Percentiles rank a stretch among this genome's conserved stretches.
phyloP scores from a whole-genome alignment of 23 red algal genomes.

The Porphyridium purpureum region DNA sequence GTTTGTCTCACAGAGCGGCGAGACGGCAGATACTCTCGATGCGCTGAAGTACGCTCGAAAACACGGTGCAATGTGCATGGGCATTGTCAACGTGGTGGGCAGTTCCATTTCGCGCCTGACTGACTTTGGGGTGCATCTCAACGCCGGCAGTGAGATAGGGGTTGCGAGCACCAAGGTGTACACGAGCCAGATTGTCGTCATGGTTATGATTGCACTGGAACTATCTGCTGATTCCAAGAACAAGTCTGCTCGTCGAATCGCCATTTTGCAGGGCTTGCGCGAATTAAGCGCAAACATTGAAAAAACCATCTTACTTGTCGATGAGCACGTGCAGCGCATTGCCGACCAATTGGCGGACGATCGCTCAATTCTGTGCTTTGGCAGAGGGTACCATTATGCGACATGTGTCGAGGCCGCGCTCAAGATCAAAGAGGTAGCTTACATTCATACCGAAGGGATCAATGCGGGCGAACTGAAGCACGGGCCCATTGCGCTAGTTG shows the following conservation, averaged over 20 bases:
- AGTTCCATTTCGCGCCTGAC: constrained; percentile 80
- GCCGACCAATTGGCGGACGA: constrained; percentile 26
- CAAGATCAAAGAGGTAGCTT: constrained; percentile 94
- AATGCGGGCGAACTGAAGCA: constrained; percentile 96
- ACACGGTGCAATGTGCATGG: constrained; percentile 67
- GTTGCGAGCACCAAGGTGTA: constrained; percentile 94
- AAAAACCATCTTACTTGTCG: constrained; percentile 24
- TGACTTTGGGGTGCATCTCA: constrained; percentile 88
- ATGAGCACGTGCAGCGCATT: constrained; percentile 22
- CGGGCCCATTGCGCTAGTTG: constrained; percentile 82
- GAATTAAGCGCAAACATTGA: constrained; percentile 32
- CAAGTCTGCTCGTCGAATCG: constrained; percentile 39
- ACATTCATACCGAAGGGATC: constrained; percentile 97
- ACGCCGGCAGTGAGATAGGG: constrained; percentile 91
- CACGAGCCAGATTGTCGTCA: constrained; percentile 87
- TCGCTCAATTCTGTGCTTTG: constrained; percentile 65
- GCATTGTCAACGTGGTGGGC: constrained; percentile 88
- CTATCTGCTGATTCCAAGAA: constrained; percentile 50
- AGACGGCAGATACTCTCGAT: constrained; percentile 93
- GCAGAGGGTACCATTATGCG: constrained; percentile 84
- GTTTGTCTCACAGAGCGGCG: constrained; percentile 87
- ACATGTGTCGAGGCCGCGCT: constrained; percentile 88
- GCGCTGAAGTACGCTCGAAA: constrained; percentile 64
- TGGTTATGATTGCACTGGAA: constrained; percentile 76
- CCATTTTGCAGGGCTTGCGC: constrained; percentile 56